Base-by-base conservation (phyloP, 108 stramenopile species). In the Cyclotella atomus region DNA sequence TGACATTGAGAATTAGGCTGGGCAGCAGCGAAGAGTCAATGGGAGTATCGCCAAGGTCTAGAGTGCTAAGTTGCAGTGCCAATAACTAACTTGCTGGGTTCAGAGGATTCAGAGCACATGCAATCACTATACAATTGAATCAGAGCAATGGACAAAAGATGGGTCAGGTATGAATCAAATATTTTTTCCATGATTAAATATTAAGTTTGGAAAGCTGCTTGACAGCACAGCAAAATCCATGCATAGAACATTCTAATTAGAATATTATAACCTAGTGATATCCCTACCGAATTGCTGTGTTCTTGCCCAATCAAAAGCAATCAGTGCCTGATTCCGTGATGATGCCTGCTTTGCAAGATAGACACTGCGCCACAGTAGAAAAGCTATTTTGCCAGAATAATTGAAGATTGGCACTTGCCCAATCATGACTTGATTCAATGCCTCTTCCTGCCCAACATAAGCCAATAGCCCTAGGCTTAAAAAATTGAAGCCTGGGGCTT, bases 271-370 rank as follows among this genome's bases (percentile, higher is more conserved):
- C 23, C 65, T 65, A 7, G 88, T 83, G 34, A 92, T 90, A 72
- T 95, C 94, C 41, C 94, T 57, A 0, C 94, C 94, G 59, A 93
- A 93, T 15, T 84, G 19, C 50, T 82, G 83, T 9, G 83, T 86
- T 68, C 90, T 75, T 23, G 89, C 44, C 94, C 94, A 95, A 61
- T 92, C 88, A 76, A 89, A 89, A 12, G 88, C 85, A 35, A 95
- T 88, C 5, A 93, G 83, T 24, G 85, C 75, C 57, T 90, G 91
- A 84, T 95, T 95, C 12, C 83, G 56, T 35, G 77, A 80, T 14
- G 90, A 86, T 33, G 88, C 89, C 44, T 88, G 92, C 65, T 92
- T 92, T 10, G 91, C 76, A 66, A 91, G 86, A 62, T 95, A 95
- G 19, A 90, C 94, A 30, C 80, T 75, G 17, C 92, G 73, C 94